phyloP scores from a whole-genome alignment of 805 yeast species.

The Clavispora santaluciae region DNA sequence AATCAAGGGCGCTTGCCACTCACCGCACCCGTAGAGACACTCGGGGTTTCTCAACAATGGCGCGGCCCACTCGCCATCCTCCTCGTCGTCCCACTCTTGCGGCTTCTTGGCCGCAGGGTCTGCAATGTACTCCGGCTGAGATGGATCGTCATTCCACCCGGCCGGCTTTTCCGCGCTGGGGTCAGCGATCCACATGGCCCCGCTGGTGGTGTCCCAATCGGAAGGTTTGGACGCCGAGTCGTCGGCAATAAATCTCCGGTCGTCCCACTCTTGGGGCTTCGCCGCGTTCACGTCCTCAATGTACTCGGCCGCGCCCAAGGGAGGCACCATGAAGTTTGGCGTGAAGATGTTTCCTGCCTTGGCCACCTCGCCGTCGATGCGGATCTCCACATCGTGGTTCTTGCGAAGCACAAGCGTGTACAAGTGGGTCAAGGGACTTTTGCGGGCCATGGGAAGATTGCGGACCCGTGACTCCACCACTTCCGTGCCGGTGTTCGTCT shows the following conservation, averaged over 20 bases:
- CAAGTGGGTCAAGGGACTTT: constrained; percentile 53
- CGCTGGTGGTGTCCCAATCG: constrained; percentile 79
- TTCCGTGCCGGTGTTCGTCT: constrained; percentile 48
- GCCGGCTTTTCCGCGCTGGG: constrained; percentile 65
- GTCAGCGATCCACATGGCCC: constrained; percentile 54
- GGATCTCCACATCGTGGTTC: constrained; percentile 67
- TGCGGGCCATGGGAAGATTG: constrained; percentile 62
- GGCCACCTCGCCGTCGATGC: constrained; percentile 74
- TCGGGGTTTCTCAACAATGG: constrained; percentile 70
- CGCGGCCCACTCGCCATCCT: constrained; percentile 81
- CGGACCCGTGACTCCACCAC: constrained; percentile 66
- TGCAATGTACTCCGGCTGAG: constrained; percentile 48
- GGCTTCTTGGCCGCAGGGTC: constrained; percentile 71
- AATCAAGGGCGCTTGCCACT: constrained; percentile 66
- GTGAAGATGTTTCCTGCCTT: constrained; percentile 60
- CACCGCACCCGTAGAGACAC: constrained; percentile 76
- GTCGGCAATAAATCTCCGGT: constrained; percentile 60
- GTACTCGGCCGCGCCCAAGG: constrained; percentile 61
- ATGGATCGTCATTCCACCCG: constrained; percentile 65
- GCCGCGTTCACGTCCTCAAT: constrained; percentile 52
- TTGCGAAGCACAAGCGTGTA: constrained; percentile 74
- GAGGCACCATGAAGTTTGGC: constrained; percentile 54
- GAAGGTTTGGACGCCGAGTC: constrained; percentile 60
- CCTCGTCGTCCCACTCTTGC: constrained; percentile 82
- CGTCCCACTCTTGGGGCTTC: constrained; percentile 86